Percentiles rank a stretch among this genome's conserved stretches.
Evolutionary conservation across 2,329 filamentous ascomycete species (phyloP).

Genomic region (Rachicladosporium sp.): DNA sequence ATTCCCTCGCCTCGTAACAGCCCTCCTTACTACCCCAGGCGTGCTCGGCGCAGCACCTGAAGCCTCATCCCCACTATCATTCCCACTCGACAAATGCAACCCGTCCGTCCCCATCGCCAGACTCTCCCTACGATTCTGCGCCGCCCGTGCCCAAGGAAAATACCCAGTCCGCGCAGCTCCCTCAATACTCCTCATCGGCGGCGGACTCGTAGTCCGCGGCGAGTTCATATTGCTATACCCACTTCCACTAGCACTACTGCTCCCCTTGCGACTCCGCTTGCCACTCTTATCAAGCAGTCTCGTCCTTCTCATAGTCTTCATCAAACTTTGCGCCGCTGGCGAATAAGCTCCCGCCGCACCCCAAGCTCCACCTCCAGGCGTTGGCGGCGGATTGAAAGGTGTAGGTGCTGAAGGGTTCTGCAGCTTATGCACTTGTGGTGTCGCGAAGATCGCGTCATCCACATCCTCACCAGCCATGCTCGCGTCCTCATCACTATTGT

Average conservation of each 20-base stretch:
- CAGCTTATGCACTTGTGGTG: slow-evolving; percentile 60
- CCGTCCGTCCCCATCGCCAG: slow-evolving; percentile 85
- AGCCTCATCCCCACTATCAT: slow-evolving; percentile 63
- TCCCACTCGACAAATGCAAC: slow-evolving; percentile 65
- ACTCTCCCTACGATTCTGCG: slow-evolving; percentile 59
- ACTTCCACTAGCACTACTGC: slow-evolving; percentile 50
- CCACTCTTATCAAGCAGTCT: slow-evolving; percentile 41
- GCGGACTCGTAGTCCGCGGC: slow-evolving; percentile 66
- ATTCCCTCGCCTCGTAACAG: slow-evolving; percentile 78
- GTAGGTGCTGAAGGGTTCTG: slow-evolving; percentile 36
- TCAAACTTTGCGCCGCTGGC: slow-evolving; percentile 60
- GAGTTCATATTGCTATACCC: slow-evolving; percentile 56
- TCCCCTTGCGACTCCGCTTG: slow-evolving; percentile 49
- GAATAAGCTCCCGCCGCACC: slow-evolving; percentile 44
- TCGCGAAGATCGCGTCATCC: slow-evolving; percentile 65
- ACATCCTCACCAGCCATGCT: slow-evolving; percentile 37
- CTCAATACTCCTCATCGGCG: slow-evolving; percentile 46
- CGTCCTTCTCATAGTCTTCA: slow-evolving; percentile 66
- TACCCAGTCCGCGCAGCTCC: slow-evolving; percentile 32
- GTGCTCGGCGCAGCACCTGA: slow-evolving; percentile 39
- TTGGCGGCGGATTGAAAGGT: slow-evolving; percentile 34
- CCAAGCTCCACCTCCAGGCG: slow-evolving; percentile 30
- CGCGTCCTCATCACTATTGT: slow-evolving; percentile 46
- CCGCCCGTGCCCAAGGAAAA: slow-evolving; percentile 22
- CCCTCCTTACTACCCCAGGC: slow-evolving; percentile 65